phyloP scores from a whole-genome alignment of 768 basidiomycete genomes.

The Leccinum broughii region DNA sequence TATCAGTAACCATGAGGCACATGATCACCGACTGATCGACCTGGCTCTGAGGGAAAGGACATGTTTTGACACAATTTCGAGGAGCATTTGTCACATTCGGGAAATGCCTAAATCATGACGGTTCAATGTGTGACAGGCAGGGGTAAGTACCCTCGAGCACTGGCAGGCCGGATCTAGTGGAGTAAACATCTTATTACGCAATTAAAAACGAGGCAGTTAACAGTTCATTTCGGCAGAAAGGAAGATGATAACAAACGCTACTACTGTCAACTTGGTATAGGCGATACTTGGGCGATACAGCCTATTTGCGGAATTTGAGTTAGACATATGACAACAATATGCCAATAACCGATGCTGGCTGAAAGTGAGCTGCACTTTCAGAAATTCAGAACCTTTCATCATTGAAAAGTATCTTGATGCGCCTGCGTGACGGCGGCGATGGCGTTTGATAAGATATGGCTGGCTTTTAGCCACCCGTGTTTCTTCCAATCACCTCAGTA shows the following conservation, averaged over 20 bases:
- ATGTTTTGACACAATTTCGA: background rate
- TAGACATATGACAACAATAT: background rate
- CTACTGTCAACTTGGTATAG: background rate
- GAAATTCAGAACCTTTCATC: too few relatives aligned
- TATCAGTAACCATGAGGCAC: background rate
- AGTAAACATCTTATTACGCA: slow-evolving; percentile 2
- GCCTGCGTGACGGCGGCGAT: background rate
- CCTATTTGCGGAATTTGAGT: background rate
- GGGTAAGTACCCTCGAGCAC: background rate
- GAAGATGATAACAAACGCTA: slow-evolving; percentile 3
- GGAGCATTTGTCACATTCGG: background rate
- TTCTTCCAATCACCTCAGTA: background rate
- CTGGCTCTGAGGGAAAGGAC: background rate
- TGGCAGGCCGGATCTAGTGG: background rate
- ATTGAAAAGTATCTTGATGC: background rate
- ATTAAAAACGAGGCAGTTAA: slow-evolving; percentile 26
- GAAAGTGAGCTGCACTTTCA: too few relatives aligned
- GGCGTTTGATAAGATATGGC: background rate
- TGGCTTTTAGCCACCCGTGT: background rate
- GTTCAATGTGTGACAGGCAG: background rate
- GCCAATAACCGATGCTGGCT: too few relatives aligned
- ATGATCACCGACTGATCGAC: background rate
- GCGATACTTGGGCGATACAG: too few relatives aligned
- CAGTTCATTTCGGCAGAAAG: slow-evolving; percentile 16
- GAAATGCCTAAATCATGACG: background rate